phyloP scores from a whole-genome alignment of 371 early-diverging fungal genomes.

The Haplosporangium sp. region DNA sequence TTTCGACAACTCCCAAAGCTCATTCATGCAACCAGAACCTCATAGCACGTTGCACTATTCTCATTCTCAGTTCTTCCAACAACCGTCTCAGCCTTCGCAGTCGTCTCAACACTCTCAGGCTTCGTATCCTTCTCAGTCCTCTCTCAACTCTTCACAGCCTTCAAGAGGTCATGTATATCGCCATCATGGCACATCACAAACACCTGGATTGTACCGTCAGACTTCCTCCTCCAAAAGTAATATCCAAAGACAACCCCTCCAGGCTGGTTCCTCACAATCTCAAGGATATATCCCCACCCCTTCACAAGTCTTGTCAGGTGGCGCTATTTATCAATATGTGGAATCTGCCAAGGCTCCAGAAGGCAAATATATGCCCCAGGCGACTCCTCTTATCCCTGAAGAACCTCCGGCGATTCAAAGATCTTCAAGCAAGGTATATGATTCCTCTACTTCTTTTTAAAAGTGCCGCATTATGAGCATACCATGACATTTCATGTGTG shows the following conservation, averaged over 20 bases:
- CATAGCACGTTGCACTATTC: constrained; percentile 48
- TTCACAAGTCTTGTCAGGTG: constrained; percentile 31
- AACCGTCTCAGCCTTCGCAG: constrained; percentile 47
- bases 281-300: constrained; percentile 25
- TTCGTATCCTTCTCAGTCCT: constrained; percentile 42
- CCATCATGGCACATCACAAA: constrained; percentile 18
- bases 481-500: not conserved
- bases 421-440: constrained; percentile 30
- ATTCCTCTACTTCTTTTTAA: not conserved
- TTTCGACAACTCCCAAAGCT: constrained; percentile 50
- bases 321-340: constrained; percentile 31
- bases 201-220: constrained; percentile 34
- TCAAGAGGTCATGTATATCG: constrained; percentile 17
- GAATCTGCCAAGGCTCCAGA: constrained; percentile 20
- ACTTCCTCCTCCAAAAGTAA: constrained; percentile 18
- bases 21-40: constrained; percentile 56
- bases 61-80: constrained; percentile 52
- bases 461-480: not conserved
- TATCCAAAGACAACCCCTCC: constrained; percentile 14
- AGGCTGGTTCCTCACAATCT: constrained; percentile 7
- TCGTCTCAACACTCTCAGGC: constrained; percentile 29
- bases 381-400: constrained; percentile 16
- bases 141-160: constrained; percentile 25
- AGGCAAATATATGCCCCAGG: constrained; percentile 16
- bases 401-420: constrained; percentile 22